Base-by-base conservation (phyloP, 2,329 filamentous ascomycete species). In the Penicillium griseofulvum region DNA sequence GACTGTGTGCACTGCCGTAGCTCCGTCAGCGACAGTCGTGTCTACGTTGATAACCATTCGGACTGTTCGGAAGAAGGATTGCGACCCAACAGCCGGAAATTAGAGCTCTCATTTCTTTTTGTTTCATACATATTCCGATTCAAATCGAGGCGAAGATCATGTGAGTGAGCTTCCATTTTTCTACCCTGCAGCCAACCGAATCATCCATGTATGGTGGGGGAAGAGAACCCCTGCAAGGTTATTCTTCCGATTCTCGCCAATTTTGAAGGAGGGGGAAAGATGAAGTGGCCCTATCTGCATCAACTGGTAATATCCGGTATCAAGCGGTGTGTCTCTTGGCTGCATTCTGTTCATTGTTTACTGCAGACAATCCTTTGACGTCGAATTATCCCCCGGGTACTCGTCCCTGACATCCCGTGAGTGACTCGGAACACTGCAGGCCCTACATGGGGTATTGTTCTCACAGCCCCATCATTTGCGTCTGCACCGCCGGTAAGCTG, bases 21-120 rank as follows among this genome's bases (percentile, higher is more conserved):
- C 34, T 31, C 52, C 46, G 47, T 51, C 54, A 49, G 49, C 55
- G 47, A 63, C 29, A 47, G 60, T 68, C 67, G 68, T 70, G 67
- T 71, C 60, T 58, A 61, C 57, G 46, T 47, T 49, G 45, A 63
- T 52, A 54, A 58, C 69, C 70, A 72, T 65, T 71, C 70, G 69
- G 70, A 70, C 58, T 58, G 58, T 58, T 65, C 67, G 70, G 70
- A 71, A 62, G 41, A 41, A 45, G 49, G 41, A 51, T 55, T 55
- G 52, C 49, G 43, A 53, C 54, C 54, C 49, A 47, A 53, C 54
- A 36, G 22, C 24, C 34, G 48, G 19, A 46, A 45, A 36, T 37
- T 19, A 37, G 22, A 24, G 29, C 12, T 12, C 33, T 4, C 29
- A 12, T 33, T 45, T 34, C 37, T 29, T n/a, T 22, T 53, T 22